These are phyloP conservation scores for Aspergillus floridensis DNA, from an alignment of 2,329 filamentous ascomycete genomes.

Conservation along the genomic window DNA sequence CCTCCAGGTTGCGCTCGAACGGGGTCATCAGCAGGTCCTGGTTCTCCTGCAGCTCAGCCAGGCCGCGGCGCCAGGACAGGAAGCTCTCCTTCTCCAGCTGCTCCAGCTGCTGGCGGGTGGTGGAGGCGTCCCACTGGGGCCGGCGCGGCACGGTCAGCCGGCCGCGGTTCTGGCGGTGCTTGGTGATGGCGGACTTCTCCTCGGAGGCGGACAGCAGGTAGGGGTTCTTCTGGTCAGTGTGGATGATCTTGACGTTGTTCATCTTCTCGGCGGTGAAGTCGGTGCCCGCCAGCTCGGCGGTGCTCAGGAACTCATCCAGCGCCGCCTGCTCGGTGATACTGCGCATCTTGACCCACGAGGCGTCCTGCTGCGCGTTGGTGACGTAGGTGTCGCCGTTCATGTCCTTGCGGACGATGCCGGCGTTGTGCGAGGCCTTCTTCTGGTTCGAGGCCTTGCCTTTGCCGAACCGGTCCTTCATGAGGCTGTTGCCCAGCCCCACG, in stretches of 20 bases:
- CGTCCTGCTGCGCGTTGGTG: constrained; percentile 85
- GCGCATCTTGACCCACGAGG: constrained; percentile 98
- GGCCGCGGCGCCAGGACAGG: constrained; percentile 80
- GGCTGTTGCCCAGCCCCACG: constrained; percentile 90
- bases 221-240: constrained; percentile 92
- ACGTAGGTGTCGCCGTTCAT: constrained; percentile 84
- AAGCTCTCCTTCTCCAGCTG: constrained; percentile 74
- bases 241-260: constrained; percentile 98
- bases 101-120: constrained; percentile 80
- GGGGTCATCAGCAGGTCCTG: constrained; percentile 95
- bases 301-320: constrained; percentile 93
- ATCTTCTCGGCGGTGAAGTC: constrained; percentile 99
- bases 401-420: constrained; percentile 68
- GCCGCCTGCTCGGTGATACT: constrained; percentile 96
- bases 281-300: constrained; percentile 93
- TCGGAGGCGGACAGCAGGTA: constrained; percentile 84
- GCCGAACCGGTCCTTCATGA: constrained; percentile 98
- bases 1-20: constrained; percentile 94
- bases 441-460: constrained; percentile 84
- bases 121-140: constrained; percentile 82
- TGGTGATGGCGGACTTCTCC: constrained; percentile 72
- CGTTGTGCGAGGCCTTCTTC: constrained; percentile 64
- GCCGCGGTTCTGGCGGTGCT: constrained; percentile 76
- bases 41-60: constrained; percentile 91
- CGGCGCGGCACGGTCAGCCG: constrained; percentile 85